Base-by-base conservation (phyloP, 805 yeast species). In the Sugiyamaella americana region DNA sequence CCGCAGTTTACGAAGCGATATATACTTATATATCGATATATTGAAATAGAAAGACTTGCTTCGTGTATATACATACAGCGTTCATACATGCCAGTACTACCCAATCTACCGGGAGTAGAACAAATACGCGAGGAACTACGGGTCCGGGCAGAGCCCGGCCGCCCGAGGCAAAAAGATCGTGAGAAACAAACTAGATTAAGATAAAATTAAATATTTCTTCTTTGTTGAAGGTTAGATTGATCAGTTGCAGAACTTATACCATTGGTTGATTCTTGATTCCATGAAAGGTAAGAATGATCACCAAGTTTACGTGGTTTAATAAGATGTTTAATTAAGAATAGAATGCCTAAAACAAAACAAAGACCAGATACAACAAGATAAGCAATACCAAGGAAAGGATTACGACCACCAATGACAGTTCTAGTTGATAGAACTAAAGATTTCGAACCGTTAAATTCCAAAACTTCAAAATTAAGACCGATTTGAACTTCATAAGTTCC, bases 371-470 rank as follows among this genome's bases (percentile, higher is more conserved):
- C 91, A 3, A 87, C 80, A 45, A 89, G 64, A 64, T 85, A 93
- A 16, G 94, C 82, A 17, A 93, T 75, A 2, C 97, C 96, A 50
- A 93, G 65, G 53, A 86, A 80, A 65, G 83, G 63, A 64, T 91
- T 88, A 43, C 95, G 72, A 11, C 96, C 97, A 8, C 98, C 98
- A 54, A 88, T 75, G 1, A 82, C 80, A 35, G 86, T 76, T 50
- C 84, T 82, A 3, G 96, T 87, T 6, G 96, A 81, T 18, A 93
- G 65, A 0, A 91, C 82, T 37, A 91, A 53, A 2, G 87, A 75
- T 66, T 93, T 93, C 18, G 86, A 78, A n/a, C 98, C 98, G 2
- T 95, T 94, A 68, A 80, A 93, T 3, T 76, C 66, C 0, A 80
- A 63, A 11, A 87, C 91, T 1, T 96, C 95, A 66, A 85, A 93